These are phyloP conservation scores for Serendipita indica DNA, from an alignment of 768 basidiomycete species.

Conservation along the genomic window DNA sequence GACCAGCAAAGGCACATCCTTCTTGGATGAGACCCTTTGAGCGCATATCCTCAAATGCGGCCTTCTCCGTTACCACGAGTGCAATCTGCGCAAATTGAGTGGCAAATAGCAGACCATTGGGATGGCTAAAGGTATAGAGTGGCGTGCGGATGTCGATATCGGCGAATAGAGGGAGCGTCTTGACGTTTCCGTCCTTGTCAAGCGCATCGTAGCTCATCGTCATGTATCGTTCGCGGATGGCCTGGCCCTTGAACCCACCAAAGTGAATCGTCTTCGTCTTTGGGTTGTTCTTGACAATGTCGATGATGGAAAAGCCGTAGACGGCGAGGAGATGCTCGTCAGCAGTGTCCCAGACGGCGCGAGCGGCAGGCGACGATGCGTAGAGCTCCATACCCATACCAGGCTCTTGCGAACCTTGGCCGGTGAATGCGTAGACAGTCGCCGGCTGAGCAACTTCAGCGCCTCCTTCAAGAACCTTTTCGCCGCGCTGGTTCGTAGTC, in stretches of 20 bases:
- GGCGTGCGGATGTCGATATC: constrained; percentile 92
- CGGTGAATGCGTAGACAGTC: constrained; percentile 95
- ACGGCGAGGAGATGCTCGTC: constrained; percentile 86
- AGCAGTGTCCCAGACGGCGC: constrained; percentile 93
- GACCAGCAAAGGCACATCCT: constrained; percentile 89
- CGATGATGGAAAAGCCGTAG: constrained; percentile 96
- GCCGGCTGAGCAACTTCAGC: constrained; percentile 87
- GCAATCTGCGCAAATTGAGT: constrained; percentile 99
- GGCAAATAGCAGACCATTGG: constrained; percentile 85
- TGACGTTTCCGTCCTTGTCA: constrained; percentile 91
- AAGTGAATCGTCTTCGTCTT: constrained; percentile 98
- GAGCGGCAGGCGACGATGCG: constrained; percentile 80
- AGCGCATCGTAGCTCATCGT: constrained; percentile 96
- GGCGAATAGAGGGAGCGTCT: constrained; percentile 88
- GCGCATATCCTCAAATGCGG: constrained; percentile 97
- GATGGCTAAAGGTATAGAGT: constrained; percentile 97
- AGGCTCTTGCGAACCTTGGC: constrained; percentile 93
- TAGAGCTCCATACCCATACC: constrained; percentile 99
- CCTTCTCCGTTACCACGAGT: constrained; percentile 94
- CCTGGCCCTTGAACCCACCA: constrained; percentile 97
- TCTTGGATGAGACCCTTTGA: constrained; percentile 88
- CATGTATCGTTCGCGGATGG: constrained; percentile 98
- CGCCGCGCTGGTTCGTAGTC: constrained; percentile 68
- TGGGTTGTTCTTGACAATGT: constrained; percentile 97
- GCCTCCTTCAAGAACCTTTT: constrained; percentile 83